Conservation (phyloP, 2,329 filamentous ascomycete genomes). For the Pezicula neosporulosa region DNA sequence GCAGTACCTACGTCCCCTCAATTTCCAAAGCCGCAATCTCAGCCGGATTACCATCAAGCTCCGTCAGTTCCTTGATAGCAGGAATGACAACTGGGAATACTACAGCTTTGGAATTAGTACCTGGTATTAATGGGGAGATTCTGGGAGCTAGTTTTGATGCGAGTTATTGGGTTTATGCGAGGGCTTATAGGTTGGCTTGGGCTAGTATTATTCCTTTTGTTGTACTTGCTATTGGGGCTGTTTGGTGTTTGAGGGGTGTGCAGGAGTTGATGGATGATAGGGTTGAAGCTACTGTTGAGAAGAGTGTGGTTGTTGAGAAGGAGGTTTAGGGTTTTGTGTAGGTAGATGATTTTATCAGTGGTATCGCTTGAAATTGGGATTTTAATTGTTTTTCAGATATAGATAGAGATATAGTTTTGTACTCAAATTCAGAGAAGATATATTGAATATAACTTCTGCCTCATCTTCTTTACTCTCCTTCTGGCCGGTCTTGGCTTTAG, state of each 20-base stretch:
- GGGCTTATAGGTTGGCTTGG: constrained; percentile 47
- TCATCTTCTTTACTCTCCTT: too few relatives aligned
- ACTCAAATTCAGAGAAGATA: too few relatives aligned
- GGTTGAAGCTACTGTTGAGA: constrained; percentile 49
- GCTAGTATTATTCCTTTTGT: constrained; percentile 48
- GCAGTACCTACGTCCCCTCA: constrained; percentile 33
- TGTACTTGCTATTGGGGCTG: constrained; percentile 41
- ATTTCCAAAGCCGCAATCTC: constrained; percentile 37
- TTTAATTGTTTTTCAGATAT: too few relatives aligned
- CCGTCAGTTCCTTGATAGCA: constrained; percentile 34
- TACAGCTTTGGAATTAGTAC: constrained; percentile 23
- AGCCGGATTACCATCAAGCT: constrained; percentile 38
- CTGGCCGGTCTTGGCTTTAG: too few relatives aligned
- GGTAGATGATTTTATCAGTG: too few relatives aligned
- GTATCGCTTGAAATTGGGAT: too few relatives aligned
- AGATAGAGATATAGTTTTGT: too few relatives aligned
- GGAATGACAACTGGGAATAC: constrained; percentile 33
- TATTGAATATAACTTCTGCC: too few relatives aligned
- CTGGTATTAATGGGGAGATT: constrained; percentile 34
- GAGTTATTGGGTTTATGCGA: constrained; percentile 42
- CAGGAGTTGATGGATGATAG: constrained; percentile 50
- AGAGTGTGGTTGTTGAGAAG: constrained; percentile 12
- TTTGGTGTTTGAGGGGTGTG: constrained; percentile 42
- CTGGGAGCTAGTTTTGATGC: constrained; percentile 34
- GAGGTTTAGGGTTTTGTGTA: neutral